phyloP scores from a whole-genome alignment of 1,284 basidiomycete species.

The Clitocybe nebularis region DNA sequence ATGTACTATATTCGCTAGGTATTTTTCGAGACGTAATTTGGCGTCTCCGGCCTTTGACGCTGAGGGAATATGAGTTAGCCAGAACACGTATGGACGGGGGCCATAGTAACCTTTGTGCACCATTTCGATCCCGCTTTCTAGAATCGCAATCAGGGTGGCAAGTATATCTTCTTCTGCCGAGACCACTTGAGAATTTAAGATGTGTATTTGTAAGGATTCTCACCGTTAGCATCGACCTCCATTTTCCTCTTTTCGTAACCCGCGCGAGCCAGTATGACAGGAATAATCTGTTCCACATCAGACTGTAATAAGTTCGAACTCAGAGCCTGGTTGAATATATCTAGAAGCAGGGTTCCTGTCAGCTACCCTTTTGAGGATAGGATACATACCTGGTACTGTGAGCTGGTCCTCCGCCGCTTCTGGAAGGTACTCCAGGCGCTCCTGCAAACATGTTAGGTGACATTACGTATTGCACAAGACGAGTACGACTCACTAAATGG shows the following conservation, averaged over 20 bases:
- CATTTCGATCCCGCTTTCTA: conserved; percentile 59
- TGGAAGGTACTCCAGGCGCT: conserved; percentile 25
- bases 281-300: conserved; percentile 65
- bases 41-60: conserved; percentile 47
- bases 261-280: conserved; percentile 63
- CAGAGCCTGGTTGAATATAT: conserved; percentile 54
- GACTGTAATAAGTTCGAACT: conserved; percentile 48
- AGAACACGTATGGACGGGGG: no score
- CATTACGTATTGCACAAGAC: conserved; percentile 1
- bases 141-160: conserved; percentile 45
- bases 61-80: conserved; percentile 22
- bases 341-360: conserved; percentile 29
- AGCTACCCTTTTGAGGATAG: conserved; percentile 9
- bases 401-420: conserved; percentile 30
- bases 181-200: conserved; percentile 4
- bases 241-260: conserved; percentile 58
- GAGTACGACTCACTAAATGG: conserved; percentile 44
- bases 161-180: conserved; percentile 44
- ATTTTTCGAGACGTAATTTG: conserved; percentile 77
- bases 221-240: conserved; percentile 44
- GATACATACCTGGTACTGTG: conserved; percentile 31
- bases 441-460: no score
- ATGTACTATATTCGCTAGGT: conserved; percentile 69
- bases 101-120: conserved; percentile 51
- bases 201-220: conserved; percentile 7